These are phyloP conservation scores for Claviceps capensis DNA, from an alignment of 2,329 filamentous ascomycete species.

Conservation along the genomic window DNA sequence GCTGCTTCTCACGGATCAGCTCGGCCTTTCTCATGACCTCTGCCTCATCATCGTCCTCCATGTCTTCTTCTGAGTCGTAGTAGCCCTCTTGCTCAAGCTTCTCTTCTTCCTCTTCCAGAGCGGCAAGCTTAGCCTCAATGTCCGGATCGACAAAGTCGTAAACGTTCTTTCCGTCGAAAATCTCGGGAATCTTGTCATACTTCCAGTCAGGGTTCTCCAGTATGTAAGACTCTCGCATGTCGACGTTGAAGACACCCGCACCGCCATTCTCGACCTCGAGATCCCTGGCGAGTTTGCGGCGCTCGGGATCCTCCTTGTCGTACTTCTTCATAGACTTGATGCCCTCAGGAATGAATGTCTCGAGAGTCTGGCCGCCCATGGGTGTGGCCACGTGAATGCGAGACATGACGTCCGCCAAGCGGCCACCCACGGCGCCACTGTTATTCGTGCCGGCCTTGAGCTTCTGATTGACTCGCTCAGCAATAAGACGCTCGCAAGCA, in stretches of 20 bases:
- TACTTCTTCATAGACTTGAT: slow-evolving; percentile 74
- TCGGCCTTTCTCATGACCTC: slow-evolving; percentile 86
- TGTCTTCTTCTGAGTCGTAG: slow-evolving; percentile 73
- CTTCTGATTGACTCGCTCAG: slow-evolving; percentile 89
- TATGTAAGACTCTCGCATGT: slow-evolving; percentile 78
- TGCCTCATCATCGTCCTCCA: slow-evolving; percentile 80
- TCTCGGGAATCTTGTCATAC: slow-evolving; percentile 86
- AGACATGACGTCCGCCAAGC: slow-evolving; percentile 79
- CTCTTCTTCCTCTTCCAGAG: slow-evolving; percentile 91
- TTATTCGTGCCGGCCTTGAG: slow-evolving; percentile 77
- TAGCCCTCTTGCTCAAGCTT: slow-evolving; percentile 81
- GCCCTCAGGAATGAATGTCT: slow-evolving; percentile 80
- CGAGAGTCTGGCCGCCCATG: slow-evolving; percentile 62
- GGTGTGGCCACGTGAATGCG: slow-evolving; percentile 97
- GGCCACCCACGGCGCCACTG: slow-evolving; percentile 61
- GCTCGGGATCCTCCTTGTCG: slow-evolving; percentile 77
- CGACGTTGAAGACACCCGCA: slow-evolving; percentile 89
- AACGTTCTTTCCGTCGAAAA: slow-evolving; percentile 92
- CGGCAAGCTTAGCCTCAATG: slow-evolving; percentile 83
- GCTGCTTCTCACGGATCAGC: slow-evolving; percentile 87
- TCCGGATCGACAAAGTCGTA: slow-evolving; percentile 96
- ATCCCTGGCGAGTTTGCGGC: slow-evolving; percentile 69
- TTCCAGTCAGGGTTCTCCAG: slow-evolving; percentile 89
- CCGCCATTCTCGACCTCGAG: slow-evolving; percentile 86
- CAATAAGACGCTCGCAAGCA: slow-evolving; percentile 83